Conservation (phyloP, 257 asterid species). For the Vinca minor region DNA sequence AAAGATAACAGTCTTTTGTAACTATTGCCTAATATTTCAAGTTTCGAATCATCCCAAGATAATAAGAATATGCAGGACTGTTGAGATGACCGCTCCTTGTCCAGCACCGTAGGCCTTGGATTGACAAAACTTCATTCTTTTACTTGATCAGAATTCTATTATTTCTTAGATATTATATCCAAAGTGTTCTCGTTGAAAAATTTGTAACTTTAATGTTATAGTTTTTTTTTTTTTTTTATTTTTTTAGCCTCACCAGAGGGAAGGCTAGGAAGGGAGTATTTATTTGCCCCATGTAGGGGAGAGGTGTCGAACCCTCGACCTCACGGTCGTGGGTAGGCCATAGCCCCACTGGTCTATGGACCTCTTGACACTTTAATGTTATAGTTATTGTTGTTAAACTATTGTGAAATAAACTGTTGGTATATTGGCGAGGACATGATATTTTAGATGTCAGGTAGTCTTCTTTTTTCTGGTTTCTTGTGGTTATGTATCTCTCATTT, state of each 20-base stretch:
- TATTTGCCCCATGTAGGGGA: too few species aligned
- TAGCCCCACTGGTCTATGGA: too few species aligned
- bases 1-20: background rate
- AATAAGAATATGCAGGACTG: background rate
- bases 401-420: background rate
- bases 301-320: too few species aligned
- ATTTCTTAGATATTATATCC: background rate
- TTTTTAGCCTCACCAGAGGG: too few species aligned
- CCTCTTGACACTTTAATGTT: too few species aligned
- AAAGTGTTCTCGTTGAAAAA: background rate
- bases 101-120: background rate
- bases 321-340: too few species aligned
- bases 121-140: background rate
- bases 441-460: background rate
- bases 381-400: background rate
- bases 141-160: background rate
- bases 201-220: background rate
- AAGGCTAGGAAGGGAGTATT: too few species aligned
- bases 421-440: background rate
- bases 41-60: too few species aligned
- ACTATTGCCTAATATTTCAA: background rate
- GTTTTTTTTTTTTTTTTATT: too few species aligned
- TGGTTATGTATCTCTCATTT: background rate
- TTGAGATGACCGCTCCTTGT: background rate
- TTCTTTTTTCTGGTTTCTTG: conserved; percentile 4